Percentiles rank a stretch among this genome's conserved stretches.
Conservation (phyloP, 169 alveolate genomes). For the Eimeria sp. region DNA sequence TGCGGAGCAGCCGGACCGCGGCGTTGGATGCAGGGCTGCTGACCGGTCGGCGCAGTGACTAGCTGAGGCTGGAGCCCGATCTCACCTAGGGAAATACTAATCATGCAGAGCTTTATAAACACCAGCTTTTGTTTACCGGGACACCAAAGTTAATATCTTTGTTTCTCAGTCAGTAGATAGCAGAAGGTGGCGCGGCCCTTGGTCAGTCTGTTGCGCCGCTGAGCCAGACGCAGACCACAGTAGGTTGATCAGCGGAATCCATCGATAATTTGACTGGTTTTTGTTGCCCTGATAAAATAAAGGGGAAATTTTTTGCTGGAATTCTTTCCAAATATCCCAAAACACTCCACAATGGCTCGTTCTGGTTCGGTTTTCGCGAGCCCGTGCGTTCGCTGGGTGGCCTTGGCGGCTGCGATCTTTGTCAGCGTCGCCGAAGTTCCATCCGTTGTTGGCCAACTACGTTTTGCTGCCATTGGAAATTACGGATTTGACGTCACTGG, state of each 20-base stretch:
- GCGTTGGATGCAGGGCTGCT: constrained; percentile 54
- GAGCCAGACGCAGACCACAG: constrained; percentile 5
- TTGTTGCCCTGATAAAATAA: background rate
- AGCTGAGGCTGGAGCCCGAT: constrained; percentile 45
- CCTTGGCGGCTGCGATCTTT: constrained; percentile 39
- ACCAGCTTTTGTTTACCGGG: background rate
- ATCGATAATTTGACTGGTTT: background rate
- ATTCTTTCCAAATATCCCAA: background rate
- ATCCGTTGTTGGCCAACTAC: constrained; percentile 87
- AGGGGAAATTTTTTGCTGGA: background rate
- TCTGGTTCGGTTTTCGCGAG: background rate
- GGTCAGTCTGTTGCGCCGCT: background rate
- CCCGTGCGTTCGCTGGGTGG: constrained; percentile 23
- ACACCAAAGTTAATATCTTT: background rate
- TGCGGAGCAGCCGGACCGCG: constrained; percentile 15
- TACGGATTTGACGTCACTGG: constrained; percentile 91
- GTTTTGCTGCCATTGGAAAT: constrained; percentile 93
- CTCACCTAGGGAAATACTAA: background rate
- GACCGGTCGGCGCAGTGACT: constrained; percentile 47
- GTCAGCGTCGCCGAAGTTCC: constrained; percentile 75
- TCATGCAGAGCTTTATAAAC: background rate
- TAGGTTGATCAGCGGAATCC: background rate
- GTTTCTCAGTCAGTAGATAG: background rate
- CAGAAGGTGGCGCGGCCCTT: constrained; percentile 34
- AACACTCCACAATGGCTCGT: constrained; percentile 7